Evolutionary conservation across 805 yeast species (phyloP).

Genomic region (Cyberlindnera galapagoensis): DNA sequence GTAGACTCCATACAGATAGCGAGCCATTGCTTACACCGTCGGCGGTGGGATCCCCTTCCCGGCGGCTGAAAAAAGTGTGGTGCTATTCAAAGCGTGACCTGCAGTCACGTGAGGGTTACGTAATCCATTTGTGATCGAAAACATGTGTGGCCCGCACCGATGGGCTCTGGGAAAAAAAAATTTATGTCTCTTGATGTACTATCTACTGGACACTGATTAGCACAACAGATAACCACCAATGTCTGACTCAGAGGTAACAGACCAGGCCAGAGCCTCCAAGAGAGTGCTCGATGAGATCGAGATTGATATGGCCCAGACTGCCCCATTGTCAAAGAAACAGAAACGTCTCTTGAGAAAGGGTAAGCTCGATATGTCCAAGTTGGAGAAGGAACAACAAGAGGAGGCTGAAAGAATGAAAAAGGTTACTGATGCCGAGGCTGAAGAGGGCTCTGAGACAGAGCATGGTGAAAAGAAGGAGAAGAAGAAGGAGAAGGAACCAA

Average conservation of each 20-base stretch:
- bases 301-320: constrained; percentile 60
- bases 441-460: constrained; percentile 12
- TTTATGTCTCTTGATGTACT: too few relatives aligned
- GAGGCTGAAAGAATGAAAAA: constrained; percentile 33
- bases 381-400: constrained; percentile 35
- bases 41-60: too few relatives aligned
- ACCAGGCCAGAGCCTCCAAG: constrained; percentile 9
- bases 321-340: constrained; percentile 89
- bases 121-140: too few relatives aligned
- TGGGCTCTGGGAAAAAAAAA: too few relatives aligned
- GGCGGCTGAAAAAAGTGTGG: too few relatives aligned
- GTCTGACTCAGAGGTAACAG: constrained; percentile 5
- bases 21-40: too few relatives aligned
- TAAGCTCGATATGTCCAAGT: constrained; percentile 52
- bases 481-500: constrained; percentile 34
- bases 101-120: too few relatives aligned
- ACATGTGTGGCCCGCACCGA: too few relatives aligned
- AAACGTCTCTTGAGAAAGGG: constrained; percentile 80
- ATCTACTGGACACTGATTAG: too few relatives aligned
- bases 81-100: too few relatives aligned
- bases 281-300: constrained; percentile 40
- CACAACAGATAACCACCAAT: too few relatives aligned
- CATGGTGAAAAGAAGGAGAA: constrained; percentile 11
- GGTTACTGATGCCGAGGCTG: constrained; percentile 27
- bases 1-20: too few relatives aligned